Conservation (phyloP, 108 stramenopile species). For the Parmales sp. region DNA sequence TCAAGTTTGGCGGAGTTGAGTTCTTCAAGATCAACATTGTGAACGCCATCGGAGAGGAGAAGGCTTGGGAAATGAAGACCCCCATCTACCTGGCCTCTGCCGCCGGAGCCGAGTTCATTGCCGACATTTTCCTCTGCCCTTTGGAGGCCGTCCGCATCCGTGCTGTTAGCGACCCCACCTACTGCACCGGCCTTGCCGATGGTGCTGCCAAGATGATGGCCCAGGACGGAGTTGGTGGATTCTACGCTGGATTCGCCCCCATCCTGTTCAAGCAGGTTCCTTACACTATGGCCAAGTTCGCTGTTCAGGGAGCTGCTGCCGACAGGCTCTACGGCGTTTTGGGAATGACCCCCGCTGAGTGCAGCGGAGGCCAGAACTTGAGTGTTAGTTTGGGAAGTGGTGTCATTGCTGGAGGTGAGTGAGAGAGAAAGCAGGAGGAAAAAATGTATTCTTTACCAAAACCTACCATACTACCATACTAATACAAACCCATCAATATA, state of each 20-base stretch:
- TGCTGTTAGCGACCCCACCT: constrained; percentile 85
- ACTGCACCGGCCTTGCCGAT: constrained; percentile 71
- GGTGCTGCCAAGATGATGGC: constrained; percentile 76
- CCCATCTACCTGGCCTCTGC: constrained; percentile 84
- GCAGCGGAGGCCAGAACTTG: constrained; percentile 45
- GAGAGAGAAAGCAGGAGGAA: no score
- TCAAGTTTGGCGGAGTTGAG: constrained; percentile 99
- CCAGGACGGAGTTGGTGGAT: constrained; percentile 72
- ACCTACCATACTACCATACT: no score
- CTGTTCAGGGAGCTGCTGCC: constrained; percentile 88
- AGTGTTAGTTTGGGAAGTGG: constrained; percentile 80
- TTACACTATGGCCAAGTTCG: constrained; percentile 99
- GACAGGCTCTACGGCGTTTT: constrained; percentile 74
- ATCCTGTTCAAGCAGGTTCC: constrained; percentile 97
- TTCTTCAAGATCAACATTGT: constrained; percentile 90
- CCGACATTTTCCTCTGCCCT: constrained; percentile 96
- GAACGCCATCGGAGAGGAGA: constrained; percentile 65
- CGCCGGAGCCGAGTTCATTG: constrained; percentile 87
- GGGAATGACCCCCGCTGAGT: constrained; percentile 59
- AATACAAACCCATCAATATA: no score
- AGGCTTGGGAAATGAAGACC: constrained; percentile 89
- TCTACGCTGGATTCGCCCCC: constrained; percentile 91
- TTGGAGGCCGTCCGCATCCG: constrained; percentile 96
- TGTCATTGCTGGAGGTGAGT: constrained; percentile 94
- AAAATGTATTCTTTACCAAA: no score